Percentiles rank a stretch among this genome's conserved stretches.
phyloP scores from a whole-genome alignment of 2,329 filamentous ascomycete species.

The Paecilomyces formosus region DNA sequence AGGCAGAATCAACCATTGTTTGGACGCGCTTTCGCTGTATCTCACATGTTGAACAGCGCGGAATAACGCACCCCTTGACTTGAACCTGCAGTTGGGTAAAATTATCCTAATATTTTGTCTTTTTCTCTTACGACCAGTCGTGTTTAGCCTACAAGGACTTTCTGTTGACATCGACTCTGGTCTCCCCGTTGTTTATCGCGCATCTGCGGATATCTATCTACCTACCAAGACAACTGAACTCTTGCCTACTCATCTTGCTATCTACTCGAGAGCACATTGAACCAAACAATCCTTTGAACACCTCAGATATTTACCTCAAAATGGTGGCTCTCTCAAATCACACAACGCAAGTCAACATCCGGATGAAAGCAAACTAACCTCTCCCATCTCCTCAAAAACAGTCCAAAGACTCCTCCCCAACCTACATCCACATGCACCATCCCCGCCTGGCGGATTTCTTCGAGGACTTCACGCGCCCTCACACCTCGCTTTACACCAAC shows the following conservation, averaged over 20 bases:
- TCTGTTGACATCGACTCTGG: too few species aligned
- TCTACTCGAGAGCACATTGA: too few species aligned
- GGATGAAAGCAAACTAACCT: background rate
- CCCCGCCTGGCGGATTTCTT: slow-evolving; percentile 43
- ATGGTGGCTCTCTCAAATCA: slow-evolving; percentile 12
- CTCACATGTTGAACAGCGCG: too few species aligned
- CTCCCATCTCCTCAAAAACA: slow-evolving; percentile 11
- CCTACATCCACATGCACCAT: slow-evolving; percentile 42
- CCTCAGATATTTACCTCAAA: slow-evolving; percentile 4
- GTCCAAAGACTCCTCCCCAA: slow-evolving; percentile 45
- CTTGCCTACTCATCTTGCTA: too few species aligned
- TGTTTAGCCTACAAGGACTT: too few species aligned
- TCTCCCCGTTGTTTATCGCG: too few species aligned
- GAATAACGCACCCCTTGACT: too few species aligned
- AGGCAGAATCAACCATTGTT: background rate
- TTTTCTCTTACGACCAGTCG: too few species aligned
- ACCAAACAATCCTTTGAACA: background rate
- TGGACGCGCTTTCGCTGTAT: background rate
- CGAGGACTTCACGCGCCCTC: slow-evolving; percentile 43
- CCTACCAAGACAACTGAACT: too few species aligned
- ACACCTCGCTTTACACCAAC: slow-evolving; percentile 23
- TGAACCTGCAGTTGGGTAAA: too few species aligned
- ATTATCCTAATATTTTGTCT: too few species aligned
- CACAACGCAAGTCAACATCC: background rate
- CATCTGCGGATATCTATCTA: too few species aligned